These are phyloP conservation scores for Spizellomyces punctatus DNA, from an alignment of 192 early-diverging fungal genomes.

Conservation along the genomic window DNA sequence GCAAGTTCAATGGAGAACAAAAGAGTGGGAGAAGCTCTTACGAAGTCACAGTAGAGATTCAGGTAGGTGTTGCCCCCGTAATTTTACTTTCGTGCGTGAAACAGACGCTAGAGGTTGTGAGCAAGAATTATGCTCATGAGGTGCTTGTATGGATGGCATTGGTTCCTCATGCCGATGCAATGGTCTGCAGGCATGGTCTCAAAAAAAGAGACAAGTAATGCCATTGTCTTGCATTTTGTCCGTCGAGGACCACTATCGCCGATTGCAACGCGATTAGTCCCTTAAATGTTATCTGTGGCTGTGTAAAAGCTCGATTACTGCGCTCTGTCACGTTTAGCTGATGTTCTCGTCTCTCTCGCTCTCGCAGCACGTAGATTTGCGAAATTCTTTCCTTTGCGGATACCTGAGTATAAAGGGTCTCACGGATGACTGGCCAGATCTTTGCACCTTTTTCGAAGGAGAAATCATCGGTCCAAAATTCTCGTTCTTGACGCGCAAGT, in stretches of 20 bases:
- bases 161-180: too few relatives aligned
- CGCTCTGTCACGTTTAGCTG: neutral
- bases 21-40: slow-evolving; percentile 62
- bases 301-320: too few relatives aligned
- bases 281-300: too few relatives aligned
- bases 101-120: neutral
- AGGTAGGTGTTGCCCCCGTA: slow-evolving; percentile 50
- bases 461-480: slow-evolving; percentile 81
- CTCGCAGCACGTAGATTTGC: slow-evolving; percentile 64
- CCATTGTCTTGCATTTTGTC: too few relatives aligned
- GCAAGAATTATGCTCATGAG: neutral
- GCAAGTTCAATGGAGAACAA: slow-evolving; percentile 68
- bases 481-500: slow-evolving; percentile 80
- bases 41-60: slow-evolving; percentile 71
- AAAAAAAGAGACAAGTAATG: too few relatives aligned
- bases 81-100: neutral
- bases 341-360: neutral
- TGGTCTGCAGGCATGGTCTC: too few relatives aligned
- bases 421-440: slow-evolving; percentile 76
- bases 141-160: too few relatives aligned
- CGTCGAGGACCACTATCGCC: too few relatives aligned
- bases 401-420: slow-evolving; percentile 83
- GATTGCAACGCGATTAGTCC: too few relatives aligned
- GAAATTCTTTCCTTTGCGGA: slow-evolving; percentile 73
- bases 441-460: slow-evolving; percentile 88